These are phyloP conservation scores for Penicillium ucsense DNA, from an alignment of 495 filamentous ascomycete species.

Conservation along the genomic window DNA sequence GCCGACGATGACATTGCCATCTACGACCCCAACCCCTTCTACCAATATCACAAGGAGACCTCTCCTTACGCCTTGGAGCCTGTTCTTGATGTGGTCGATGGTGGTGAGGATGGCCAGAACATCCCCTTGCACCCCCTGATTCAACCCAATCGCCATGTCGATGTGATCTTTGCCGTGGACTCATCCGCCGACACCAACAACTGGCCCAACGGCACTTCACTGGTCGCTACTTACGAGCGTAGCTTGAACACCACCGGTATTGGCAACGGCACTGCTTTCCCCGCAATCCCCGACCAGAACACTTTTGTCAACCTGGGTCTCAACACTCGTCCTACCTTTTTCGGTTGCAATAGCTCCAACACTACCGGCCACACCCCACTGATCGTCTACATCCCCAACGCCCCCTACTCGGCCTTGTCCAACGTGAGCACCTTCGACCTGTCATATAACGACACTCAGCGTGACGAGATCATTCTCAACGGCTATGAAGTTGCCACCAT, in stretches of 20 bases:
- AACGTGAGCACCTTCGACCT: constrained; percentile 69
- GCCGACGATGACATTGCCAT: constrained; percentile 69
- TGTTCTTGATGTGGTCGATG: constrained; percentile 72
- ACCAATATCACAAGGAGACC: constrained; percentile 50
- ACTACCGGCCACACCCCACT: constrained; percentile 46
- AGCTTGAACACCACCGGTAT: constrained; percentile 45
- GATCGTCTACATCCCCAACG: constrained; percentile 85
- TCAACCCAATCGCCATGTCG: constrained; percentile 66
- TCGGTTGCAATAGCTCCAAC: constrained; percentile 75
- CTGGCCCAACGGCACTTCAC: constrained; percentile 83
- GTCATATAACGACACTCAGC: constrained; percentile 48
- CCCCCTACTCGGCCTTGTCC: constrained; percentile 60
- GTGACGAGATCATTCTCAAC: constrained; percentile 73
- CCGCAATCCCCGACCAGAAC: constrained; percentile 67
- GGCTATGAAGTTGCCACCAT: constrained; percentile 74
- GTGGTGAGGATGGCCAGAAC: constrained; percentile 80
- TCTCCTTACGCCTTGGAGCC: constrained; percentile 47
- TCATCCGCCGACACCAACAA: constrained; percentile 68
- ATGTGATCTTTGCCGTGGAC: constrained; percentile 90
- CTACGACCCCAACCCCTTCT: constrained; percentile 81
- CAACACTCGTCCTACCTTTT: constrained; percentile 83
- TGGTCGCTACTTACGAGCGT: constrained; percentile 78
- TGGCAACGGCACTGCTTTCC: constrained; percentile 76
- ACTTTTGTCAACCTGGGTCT: constrained; percentile 83
- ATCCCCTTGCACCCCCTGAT: constrained; percentile 80